phyloP scores from a whole-genome alignment of 2,329 filamentous ascomycete genomes.

The Niveomyces coronatus region DNA sequence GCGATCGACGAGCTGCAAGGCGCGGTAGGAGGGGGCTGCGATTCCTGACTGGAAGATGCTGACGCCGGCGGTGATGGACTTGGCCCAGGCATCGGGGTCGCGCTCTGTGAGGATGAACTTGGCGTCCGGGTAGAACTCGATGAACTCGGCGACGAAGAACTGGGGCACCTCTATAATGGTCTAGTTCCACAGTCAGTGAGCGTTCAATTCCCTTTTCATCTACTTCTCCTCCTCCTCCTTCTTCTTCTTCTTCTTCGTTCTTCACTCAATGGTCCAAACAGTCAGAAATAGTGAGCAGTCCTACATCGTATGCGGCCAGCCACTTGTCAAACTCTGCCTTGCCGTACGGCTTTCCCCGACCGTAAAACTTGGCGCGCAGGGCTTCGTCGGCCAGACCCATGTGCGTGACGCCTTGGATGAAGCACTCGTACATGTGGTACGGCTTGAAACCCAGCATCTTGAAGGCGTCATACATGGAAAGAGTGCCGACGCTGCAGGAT shows the following conservation, averaged over 20 bases:
- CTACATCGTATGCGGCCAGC: constrained; percentile 27
- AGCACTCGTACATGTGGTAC: constrained; percentile 25
- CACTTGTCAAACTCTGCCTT: constrained; percentile 30
- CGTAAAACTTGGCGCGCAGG: constrained; percentile 18
- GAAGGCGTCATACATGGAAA: constrained; percentile 24
- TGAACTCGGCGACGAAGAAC: constrained; percentile 19
- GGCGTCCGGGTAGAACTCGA: constrained; percentile 23
- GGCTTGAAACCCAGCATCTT: constrained; percentile 25
- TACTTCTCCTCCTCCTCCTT: no score
- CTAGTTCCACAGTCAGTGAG: background rate
- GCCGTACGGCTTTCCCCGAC: constrained; percentile 21
- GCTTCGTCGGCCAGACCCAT: constrained; percentile 21
- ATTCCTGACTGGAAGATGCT: no score
- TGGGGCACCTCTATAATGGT: constrained; percentile 2
- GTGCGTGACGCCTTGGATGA: constrained; percentile 14
- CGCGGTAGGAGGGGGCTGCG: no score
- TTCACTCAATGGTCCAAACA: no score
- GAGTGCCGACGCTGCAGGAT: constrained; percentile 23
- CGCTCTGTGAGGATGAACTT: constrained; percentile 27
- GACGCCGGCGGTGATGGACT: constrained; percentile 20
- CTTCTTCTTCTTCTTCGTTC: no score
- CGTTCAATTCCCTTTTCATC: no score
- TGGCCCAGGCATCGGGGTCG: constrained; percentile 24
- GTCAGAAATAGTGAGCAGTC: constrained; percentile 7
- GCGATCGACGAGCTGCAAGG: constrained; percentile 17